phyloP scores from a whole-genome alignment of 805 yeast species.

The Metschnikowia drakensbergensis region DNA sequence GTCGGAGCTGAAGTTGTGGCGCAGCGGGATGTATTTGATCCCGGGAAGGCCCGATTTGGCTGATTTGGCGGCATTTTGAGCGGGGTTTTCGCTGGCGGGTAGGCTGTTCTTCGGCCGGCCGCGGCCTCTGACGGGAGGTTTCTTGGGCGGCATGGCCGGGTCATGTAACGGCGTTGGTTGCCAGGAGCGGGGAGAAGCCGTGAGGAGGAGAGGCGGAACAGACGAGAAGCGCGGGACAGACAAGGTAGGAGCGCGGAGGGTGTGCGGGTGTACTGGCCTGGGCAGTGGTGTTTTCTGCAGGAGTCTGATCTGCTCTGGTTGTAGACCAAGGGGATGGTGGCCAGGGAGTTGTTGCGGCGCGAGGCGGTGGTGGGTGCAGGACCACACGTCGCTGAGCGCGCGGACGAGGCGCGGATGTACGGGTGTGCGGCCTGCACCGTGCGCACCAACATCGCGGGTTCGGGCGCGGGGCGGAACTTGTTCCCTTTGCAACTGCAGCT shows the following conservation, averaged over 20 bases:
- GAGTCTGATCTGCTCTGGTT: background rate
- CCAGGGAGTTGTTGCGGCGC: background rate
- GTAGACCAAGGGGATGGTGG: too few relatives aligned
- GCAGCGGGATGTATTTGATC: constrained; percentile 3
- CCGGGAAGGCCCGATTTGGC: background rate
- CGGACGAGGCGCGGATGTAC: background rate
- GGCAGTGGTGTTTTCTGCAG: background rate
- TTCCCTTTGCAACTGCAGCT: background rate
- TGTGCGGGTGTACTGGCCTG: background rate
- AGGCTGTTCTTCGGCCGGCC: constrained; percentile 1
- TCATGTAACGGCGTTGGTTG: background rate
- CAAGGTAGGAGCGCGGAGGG: too few relatives aligned
- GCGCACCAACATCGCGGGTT: too few relatives aligned
- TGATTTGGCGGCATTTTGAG: background rate
- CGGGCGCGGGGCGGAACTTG: too few relatives aligned
- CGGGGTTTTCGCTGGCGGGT: too few relatives aligned
- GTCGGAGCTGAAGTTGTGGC: constrained; percentile 11
- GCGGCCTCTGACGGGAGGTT: constrained; percentile 1
- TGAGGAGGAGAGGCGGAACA: background rate
- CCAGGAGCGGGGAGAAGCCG: too few relatives aligned
- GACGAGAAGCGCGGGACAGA: too few relatives aligned
- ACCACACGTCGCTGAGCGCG: background rate
- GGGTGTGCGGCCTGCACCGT: background rate
- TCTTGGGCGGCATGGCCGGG: constrained; percentile 12
- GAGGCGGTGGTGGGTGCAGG: background rate